phyloP scores from a whole-genome alignment of 108 stramenopile species.

The Thalassiosira profunda region DNA sequence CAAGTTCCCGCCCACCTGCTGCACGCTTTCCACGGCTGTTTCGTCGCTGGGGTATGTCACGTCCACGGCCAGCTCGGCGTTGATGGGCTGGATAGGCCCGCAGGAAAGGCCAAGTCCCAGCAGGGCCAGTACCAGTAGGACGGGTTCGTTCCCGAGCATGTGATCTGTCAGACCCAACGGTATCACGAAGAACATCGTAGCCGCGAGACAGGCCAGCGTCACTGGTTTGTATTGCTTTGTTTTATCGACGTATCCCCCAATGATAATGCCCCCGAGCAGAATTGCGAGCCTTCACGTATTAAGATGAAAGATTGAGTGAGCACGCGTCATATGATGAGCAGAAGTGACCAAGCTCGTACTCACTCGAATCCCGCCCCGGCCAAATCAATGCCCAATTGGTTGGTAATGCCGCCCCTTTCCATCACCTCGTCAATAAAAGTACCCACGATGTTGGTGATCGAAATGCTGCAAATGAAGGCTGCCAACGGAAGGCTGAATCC shows the following conservation, averaged over 20 bases:
- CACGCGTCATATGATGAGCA: too few relatives aligned
- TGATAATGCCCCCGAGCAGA: conserved; percentile 82
- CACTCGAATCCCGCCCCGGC: conserved; percentile 95
- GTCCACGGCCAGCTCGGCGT: conserved; percentile 72
- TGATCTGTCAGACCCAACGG: conserved; percentile 63
- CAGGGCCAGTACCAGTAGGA: conserved; percentile 47
- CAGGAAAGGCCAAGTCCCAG: conserved; percentile 52
- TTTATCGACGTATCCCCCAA: conserved; percentile 88
- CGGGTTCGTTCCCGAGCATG: conserved; percentile 50
- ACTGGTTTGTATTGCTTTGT: conserved; percentile 89
- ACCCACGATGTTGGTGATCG: conserved; percentile 89
- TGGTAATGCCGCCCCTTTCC: conserved; percentile 80
- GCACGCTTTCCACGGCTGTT: conserved; percentile 65
- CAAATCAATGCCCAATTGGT: conserved; percentile 79
- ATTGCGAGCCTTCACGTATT: too few relatives aligned
- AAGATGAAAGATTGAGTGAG: too few relatives aligned
- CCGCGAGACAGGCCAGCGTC: conserved; percentile 75
- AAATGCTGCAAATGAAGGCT: conserved; percentile 84
- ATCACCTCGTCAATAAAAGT: conserved; percentile 93
- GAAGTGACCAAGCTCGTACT: too few relatives aligned
- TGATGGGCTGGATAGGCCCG: conserved; percentile 69
- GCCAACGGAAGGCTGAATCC: conserved; percentile 76
- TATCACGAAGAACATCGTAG: conserved; percentile 58
- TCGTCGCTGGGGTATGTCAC: conserved; percentile 69
- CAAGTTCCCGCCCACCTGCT: conserved; percentile 66